Percentiles rank a stretch among this genome's conserved stretches.
These are phyloP conservation scores for Rhodomyrtus tomentosa DNA, from an alignment of 345 rosid genomes.

Conservation along the genomic window DNA sequence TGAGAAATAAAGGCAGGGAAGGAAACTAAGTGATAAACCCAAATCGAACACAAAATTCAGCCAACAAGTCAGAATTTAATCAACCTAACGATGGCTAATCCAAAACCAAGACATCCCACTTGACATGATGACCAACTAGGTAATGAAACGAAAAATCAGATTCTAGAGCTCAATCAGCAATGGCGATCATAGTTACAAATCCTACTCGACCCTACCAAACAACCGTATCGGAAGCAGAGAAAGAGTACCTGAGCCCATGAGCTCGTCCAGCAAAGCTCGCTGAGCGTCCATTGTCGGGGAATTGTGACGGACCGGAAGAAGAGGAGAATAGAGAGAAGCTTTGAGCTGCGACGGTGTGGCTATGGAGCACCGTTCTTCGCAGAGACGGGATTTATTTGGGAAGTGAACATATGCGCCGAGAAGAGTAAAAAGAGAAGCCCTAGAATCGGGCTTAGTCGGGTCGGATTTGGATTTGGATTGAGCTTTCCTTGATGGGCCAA, in stretches of 20 bases:
- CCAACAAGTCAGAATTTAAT: not conserved
- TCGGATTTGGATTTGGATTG: not conserved
- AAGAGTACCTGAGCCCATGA: constrained; percentile 84
- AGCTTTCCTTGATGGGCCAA: not conserved
- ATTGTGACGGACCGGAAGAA: not conserved
- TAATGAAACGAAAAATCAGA: not conserved
- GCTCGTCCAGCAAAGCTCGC: constrained; percentile 92
- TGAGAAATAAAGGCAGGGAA: not conserved
- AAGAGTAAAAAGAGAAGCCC: not conserved
- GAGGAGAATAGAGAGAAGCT: not conserved
- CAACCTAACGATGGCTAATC: not conserved
- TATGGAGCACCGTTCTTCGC: not conserved
- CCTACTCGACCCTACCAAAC: not conserved
- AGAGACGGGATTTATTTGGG: not conserved
- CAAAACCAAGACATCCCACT: not conserved
- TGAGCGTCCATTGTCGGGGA: constrained; percentile 68
- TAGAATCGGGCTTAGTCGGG: not conserved
- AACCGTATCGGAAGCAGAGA: not conserved
- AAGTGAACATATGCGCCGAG: not conserved
- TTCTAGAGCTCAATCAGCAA: not conserved
- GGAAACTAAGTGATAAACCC: not conserved
- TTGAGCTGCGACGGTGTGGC: not conserved
- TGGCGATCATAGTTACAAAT: not conserved
- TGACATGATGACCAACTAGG: not conserved
- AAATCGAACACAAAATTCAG: not conserved